Base-by-base conservation (phyloP, 441 rosid species). In the Eruca vesicaria region DNA sequence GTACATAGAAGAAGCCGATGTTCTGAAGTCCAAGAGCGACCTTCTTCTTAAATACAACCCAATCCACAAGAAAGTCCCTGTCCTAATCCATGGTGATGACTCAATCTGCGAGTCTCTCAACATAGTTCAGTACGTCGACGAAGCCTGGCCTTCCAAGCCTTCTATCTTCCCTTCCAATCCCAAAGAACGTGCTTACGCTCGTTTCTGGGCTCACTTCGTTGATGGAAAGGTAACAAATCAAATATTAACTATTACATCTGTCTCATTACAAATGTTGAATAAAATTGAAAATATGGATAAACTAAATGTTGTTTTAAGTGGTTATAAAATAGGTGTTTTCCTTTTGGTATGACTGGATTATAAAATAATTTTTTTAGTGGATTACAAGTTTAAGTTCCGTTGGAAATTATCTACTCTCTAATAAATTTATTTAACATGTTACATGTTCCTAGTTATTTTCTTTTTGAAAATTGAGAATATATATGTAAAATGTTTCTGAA, bases 41-140 rank as follows among this genome's bases (percentile, higher is more conserved):
- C 89, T 93, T 45, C 92, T 93, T 19, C 72, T 93, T 60, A 67
- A 85, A 82, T 83, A 84, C 2, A 91, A 93, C 70, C 97, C 98
- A 7, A 80, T 93, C 26, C 84, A 93, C 81, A 91, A 93, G 86
- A 93, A 93, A 83, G 79, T 93, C 15, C 98, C 94, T 0, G 97
- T 91, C 53, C 88, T 93, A 0, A 79, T 93, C 68, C 89, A 93
- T 21, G 75, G 82, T 4, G 90, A 77, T 18, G 81, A 81, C 9
- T 88, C 92, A 0, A 62, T 93, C 59, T 87, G 90, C 11, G 97
- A 93, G 69, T 89, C 98, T 28, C 87, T 86, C n/a, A 48, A 89
- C 61, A 93, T 90, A 53, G 89, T 93, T 11, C 82, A 90, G 71
- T 90, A 90, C 64, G 62, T 93, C 0, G 91, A 93, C 7, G 96